A percentile compares a stretch with the other conserved stretches of the same genome.
Evolutionary conservation across 2,329 filamentous ascomycete genomes (phyloP).

Genomic region (Cladophialophora bantiana): DNA sequence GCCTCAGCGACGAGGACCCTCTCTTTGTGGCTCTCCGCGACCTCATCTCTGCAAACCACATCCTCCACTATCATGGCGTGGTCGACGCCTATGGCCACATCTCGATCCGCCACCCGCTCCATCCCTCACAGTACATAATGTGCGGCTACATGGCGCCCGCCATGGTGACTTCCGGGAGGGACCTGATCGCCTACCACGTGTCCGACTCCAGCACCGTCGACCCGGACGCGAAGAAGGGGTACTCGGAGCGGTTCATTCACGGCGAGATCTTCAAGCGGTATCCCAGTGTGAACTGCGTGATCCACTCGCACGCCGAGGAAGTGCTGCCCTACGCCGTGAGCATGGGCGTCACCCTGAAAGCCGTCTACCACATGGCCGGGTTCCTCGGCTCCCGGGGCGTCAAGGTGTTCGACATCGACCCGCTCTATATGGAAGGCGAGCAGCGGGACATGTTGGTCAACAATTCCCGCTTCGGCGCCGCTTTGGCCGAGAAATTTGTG

Average conservation of each 20-base stretch:
- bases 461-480: conserved; percentile 45
- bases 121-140: conserved; percentile 58
- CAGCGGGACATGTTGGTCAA: conserved; percentile 51
- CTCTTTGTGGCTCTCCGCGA: conserved; percentile 29
- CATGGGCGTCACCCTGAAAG: conserved; percentile 49
- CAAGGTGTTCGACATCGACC: conserved; percentile 47
- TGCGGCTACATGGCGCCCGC: conserved; percentile 58
- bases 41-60: conserved; percentile 43
- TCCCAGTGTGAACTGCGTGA: conserved; percentile 49
- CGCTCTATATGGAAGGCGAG: conserved; percentile 42
- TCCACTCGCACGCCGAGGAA: conserved; percentile 56
- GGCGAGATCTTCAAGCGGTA: conserved; percentile 57
- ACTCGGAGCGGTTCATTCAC: conserved; percentile 57
- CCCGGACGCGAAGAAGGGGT: conserved; percentile 49
- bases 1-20: conserved; percentile 4
- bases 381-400: conserved; percentile 48
- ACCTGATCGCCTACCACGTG: conserved; percentile 59
- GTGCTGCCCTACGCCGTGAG: conserved; percentile 53
- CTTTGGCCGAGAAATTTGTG: conserved; percentile 47
- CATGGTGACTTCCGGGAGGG: conserved; percentile 51
- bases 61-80: conserved; percentile 59
- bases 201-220: conserved; percentile 53
- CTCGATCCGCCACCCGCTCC: conserved; percentile 59
- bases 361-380: conserved; percentile 55
- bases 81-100: conserved; percentile 65